Evolutionary conservation across 1,284 basidiomycete genomes (phyloP).

Genomic region (Ustilago curta): DNA sequence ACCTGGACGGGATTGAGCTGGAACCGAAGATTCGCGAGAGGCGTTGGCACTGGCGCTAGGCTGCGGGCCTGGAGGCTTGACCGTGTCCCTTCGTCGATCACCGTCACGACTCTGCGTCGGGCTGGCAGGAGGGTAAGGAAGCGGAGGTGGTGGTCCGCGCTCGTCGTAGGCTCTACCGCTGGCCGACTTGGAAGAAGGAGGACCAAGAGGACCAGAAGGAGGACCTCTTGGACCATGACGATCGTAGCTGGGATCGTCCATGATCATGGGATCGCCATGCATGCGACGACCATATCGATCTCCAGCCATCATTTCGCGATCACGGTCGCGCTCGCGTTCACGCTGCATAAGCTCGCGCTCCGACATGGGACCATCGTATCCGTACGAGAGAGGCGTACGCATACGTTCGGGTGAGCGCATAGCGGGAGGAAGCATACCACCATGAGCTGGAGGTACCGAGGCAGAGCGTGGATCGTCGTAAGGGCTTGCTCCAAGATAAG

Average conservation of each 20-base stretch:
- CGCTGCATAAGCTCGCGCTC: slow-evolving; percentile 43
- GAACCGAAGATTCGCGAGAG: slow-evolving; percentile 33
- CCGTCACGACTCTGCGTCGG: slow-evolving; percentile 42
- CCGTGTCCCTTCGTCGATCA: slow-evolving; percentile 44
- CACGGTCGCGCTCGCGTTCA: slow-evolving; percentile 35
- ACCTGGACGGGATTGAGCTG: slow-evolving; percentile 22
- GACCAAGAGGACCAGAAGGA: slow-evolving; percentile 36
- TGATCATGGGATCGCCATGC: slow-evolving; percentile 41
- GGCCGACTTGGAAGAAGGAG: slow-evolving; percentile 32
- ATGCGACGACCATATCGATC: slow-evolving; percentile 49
- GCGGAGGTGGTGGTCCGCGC: slow-evolving; percentile 40
- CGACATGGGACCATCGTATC: slow-evolving; percentile 37
- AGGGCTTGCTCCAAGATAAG: slow-evolving; percentile 22
- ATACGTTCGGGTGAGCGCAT: slow-evolving; percentile 48
- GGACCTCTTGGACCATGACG: slow-evolving; percentile 43
- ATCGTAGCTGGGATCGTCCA: slow-evolving; percentile 42
- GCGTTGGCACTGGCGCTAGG: slow-evolving; percentile 6
- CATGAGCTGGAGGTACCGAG: slow-evolving; percentile 31
- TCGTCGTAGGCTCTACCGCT: slow-evolving; percentile 35
- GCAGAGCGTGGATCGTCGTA: slow-evolving; percentile 44
- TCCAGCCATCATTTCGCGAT: slow-evolving; percentile 44
- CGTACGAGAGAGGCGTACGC: slow-evolving; percentile 39
- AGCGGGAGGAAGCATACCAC: slow-evolving; percentile 39
- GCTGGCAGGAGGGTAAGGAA: slow-evolving; percentile 45
- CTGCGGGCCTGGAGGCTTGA: slow-evolving; percentile 21